A percentile compares a stretch with the other conserved stretches of the same genome.
Conservation (phyloP, 116 monocot genomes). For the Phalaenopsis hybrid region DNA sequence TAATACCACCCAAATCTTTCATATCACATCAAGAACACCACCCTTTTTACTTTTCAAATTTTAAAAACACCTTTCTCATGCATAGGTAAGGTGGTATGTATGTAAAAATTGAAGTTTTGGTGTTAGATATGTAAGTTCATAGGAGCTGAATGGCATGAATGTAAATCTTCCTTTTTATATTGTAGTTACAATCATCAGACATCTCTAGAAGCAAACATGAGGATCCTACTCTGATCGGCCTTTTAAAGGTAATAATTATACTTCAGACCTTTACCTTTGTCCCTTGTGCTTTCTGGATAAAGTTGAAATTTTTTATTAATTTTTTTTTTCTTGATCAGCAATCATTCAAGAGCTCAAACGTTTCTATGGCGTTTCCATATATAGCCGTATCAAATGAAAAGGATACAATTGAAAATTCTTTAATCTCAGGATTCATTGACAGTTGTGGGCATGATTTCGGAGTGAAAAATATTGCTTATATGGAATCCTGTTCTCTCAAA, state of each 20-base stretch:
- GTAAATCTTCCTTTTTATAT: not conserved
- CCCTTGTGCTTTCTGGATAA: not conserved
- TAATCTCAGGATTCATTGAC: conserved; percentile 57
- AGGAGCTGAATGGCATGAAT: too few species aligned
- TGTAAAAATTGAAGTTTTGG: too few species aligned
- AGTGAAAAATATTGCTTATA: conserved; percentile 39
- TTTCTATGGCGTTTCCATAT: conserved; percentile 88
- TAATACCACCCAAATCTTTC: too few species aligned
- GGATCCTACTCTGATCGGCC: conserved; percentile 53
- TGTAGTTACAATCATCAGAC: conserved; percentile 75
- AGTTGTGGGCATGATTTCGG: conserved; percentile 44
- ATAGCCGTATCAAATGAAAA: conserved; percentile 48
- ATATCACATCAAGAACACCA: too few species aligned
- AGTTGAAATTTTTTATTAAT: not conserved
- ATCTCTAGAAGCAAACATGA: conserved; percentile 37
- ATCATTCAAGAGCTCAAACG: conserved; percentile 64
- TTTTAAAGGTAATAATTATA: conserved; percentile 50
- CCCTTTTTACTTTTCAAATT: too few species aligned
- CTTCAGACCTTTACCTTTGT: not conserved
- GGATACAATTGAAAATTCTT: conserved; percentile 52
- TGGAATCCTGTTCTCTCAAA: conserved; percentile 53
- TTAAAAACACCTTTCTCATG: too few species aligned
- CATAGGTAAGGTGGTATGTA: too few species aligned
- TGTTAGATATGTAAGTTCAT: too few species aligned
- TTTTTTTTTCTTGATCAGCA: conserved; percentile 28